A percentile compares a stretch with the other conserved stretches of the same genome.
phyloP scores from a whole-genome alignment of 108 stramenopile species.

The Cyclotella baltica region DNA sequence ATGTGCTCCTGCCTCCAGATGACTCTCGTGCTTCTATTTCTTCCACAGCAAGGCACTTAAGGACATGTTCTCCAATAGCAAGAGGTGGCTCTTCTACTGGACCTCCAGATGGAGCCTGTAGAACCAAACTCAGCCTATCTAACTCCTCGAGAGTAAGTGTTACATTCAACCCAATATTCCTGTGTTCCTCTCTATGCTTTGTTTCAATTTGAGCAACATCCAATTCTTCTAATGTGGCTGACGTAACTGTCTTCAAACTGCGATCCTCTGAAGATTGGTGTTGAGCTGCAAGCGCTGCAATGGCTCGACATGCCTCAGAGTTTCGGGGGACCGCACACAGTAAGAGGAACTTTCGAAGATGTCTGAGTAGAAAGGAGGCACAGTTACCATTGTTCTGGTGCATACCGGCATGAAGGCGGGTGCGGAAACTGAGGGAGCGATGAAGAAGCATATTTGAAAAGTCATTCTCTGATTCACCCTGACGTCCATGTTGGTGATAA shows the following conservation, averaged over 20 bases:
- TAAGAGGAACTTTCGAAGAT: slow-evolving; percentile 79
- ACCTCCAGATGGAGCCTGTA: slow-evolving; percentile 85
- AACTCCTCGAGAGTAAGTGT: slow-evolving; percentile 82
- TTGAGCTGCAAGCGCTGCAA: slow-evolving; percentile 69
- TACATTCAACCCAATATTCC: slow-evolving; percentile 74
- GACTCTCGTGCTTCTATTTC: slow-evolving; percentile 43
- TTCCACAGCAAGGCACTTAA: slow-evolving; percentile 60
- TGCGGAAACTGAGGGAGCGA: slow-evolving; percentile 46
- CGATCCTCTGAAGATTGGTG: slow-evolving; percentile 20
- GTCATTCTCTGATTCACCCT: slow-evolving; percentile 58
- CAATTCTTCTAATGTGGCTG: slow-evolving; percentile 13
- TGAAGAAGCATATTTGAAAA: slow-evolving; percentile 63
- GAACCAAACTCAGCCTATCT: slow-evolving; percentile 76
- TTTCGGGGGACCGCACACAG: slow-evolving; percentile 79
- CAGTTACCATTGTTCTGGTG: slow-evolving; percentile 83
- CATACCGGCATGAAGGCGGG: slow-evolving; percentile 75
- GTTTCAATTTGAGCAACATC: slow-evolving; percentile 49
- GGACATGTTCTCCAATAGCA: slow-evolving; percentile 79
- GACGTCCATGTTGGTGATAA: neutral
- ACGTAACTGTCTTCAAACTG: slow-evolving; percentile 12
- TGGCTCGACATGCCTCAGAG: slow-evolving; percentile 71
- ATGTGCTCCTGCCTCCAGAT: slow-evolving; percentile 15
- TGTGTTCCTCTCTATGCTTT: slow-evolving; percentile 80
- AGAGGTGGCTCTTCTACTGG: slow-evolving; percentile 82
- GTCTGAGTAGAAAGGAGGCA: slow-evolving; percentile 75